Evolutionary conservation across 805 yeast species (phyloP).

Genomic region (Lipomyces yamanashiensis): DNA sequence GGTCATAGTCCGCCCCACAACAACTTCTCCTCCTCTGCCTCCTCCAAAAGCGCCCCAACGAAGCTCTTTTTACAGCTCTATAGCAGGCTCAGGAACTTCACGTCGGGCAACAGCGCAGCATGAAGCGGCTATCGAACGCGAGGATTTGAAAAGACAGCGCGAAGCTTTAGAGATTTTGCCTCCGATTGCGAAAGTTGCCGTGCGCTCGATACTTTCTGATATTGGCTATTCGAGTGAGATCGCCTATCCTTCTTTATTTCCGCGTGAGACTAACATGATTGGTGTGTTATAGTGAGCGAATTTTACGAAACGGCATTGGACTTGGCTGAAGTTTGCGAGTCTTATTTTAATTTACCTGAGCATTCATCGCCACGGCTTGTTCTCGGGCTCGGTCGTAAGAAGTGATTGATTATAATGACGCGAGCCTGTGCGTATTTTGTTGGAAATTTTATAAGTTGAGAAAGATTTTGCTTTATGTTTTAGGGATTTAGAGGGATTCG

Average conservation of each 20-base stretch:
- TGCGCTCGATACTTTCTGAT: background rate
- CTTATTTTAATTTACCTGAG: conserved; percentile 19
- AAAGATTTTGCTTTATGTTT: background rate
- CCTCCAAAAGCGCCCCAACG: background rate
- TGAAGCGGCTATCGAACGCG: background rate
- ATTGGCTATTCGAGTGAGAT: conserved; percentile 4
- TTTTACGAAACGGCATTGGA: conserved; percentile 20
- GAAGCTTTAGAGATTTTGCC: background rate
- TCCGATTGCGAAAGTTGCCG: background rate
- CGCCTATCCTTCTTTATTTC: background rate
- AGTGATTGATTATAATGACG: background rate
- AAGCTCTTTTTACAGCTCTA: background rate
- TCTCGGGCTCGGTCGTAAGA: conserved; percentile 4
- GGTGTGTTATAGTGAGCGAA: conserved; percentile 2
- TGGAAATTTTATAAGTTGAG: background rate
- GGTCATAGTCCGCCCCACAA: background rate
- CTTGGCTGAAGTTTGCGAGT: conserved; percentile 21
- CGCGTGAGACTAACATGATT: background rate
- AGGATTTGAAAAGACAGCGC: background rate
- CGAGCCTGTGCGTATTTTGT: too few species aligned
- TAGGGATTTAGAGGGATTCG: too few species aligned
- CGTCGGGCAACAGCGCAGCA: conserved; percentile 4
- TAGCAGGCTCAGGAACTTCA: background rate
- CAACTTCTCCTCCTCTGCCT: background rate
- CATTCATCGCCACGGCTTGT: conserved; percentile 8